Percentiles rank a stretch among this genome's conserved stretches.
Conservation (phyloP, 768 basidiomycete genomes). For the Bullera alba region DNA sequence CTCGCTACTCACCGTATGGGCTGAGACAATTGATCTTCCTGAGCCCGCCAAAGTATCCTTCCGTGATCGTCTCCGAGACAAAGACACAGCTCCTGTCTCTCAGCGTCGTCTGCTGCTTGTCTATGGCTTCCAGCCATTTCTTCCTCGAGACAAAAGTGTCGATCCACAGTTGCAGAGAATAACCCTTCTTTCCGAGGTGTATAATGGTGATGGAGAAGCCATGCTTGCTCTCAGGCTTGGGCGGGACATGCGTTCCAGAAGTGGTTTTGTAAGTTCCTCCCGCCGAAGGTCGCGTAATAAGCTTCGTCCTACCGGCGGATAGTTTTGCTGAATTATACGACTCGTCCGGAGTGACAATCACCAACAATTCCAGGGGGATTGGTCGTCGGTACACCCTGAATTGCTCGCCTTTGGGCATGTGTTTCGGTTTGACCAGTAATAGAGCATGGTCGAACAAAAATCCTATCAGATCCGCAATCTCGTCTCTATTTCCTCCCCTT, state of each 20-base stretch:
- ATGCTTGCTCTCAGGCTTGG: conserved; percentile 57
- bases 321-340: conserved; percentile 48
- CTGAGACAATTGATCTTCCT: conserved; percentile 92
- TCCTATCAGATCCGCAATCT: conserved; percentile 82
- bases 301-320: conserved; percentile 25
- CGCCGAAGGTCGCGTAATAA: conserved; percentile 27
- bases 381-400: conserved; percentile 93
- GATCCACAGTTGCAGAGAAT: conserved; percentile 86
- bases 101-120: conserved; percentile 78
- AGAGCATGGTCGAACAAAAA: conserved; percentile 96
- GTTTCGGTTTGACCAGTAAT: conserved; percentile 85
- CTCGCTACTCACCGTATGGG: conserved; percentile 61
- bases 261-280: conserved; percentile 6
- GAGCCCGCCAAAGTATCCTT: conserved; percentile 75
- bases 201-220: conserved; percentile 89
- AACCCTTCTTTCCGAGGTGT: conserved; percentile 86
- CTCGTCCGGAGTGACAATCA: conserved; percentile 73
- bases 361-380: conserved; percentile 86
- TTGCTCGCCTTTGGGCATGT: conserved; percentile 69
- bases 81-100: conserved; percentile 79
- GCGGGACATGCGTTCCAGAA: conserved; percentile 31
- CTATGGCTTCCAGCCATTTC: conserved; percentile 90
- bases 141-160: conserved; percentile 72
- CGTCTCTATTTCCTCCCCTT: conserved; percentile 59
- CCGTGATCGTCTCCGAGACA: conserved; percentile 73